Base-by-base conservation (phyloP, 2,329 filamentous ascomycete species). In the Xylogone sp. region DNA sequence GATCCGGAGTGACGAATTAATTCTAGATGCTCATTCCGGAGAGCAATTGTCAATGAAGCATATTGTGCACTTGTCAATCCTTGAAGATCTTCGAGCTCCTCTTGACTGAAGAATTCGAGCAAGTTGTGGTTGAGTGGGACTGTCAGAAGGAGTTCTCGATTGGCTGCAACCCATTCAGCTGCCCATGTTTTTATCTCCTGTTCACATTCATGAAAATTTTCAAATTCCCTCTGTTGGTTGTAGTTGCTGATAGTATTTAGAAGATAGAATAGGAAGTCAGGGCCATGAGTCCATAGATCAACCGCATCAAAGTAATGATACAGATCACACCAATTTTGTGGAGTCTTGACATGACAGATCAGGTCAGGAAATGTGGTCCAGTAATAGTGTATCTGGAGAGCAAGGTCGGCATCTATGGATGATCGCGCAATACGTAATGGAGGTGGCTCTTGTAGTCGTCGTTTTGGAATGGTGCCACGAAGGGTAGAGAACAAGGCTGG, bases 221-320 rank as follows among this genome's bases (percentile, higher is more conserved):
- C 19, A n/a, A n/a, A 51, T 53, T 27, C 48, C 52, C 20, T 39
- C 46, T 10, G 49, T 53, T 39, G 34, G n/a, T 39, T 39, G 34
- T 4, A 7, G n/a, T 39, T 39, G n/a, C 34, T 39, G 19, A 69
- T 58, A 3, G 55, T 45, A 21, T 54, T 29, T 13, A 68, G 49
- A 18, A 69, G 61, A n/a, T 56, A 54, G 21, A 46, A 64, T 29
- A 65, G 63, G 49, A 69, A 68, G 1, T 31, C 29, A 12, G 59
- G 52, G 21, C 61, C 59, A 18, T 68, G 56, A 24, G 59, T 46
- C 39, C 56, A 60, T 12, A 67, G 56, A 53, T 69, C 67, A 24
- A 59, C 57, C 3, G 57, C 57, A 56, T 69, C 67, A 51, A 66
- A 69, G 48, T 64, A 68, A 8, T 59, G 34, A 49, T 67, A 61